These are phyloP conservation scores for Gossypium herbaceum DNA, from an alignment of 345 rosid genomes.

Conservation along the genomic window DNA sequence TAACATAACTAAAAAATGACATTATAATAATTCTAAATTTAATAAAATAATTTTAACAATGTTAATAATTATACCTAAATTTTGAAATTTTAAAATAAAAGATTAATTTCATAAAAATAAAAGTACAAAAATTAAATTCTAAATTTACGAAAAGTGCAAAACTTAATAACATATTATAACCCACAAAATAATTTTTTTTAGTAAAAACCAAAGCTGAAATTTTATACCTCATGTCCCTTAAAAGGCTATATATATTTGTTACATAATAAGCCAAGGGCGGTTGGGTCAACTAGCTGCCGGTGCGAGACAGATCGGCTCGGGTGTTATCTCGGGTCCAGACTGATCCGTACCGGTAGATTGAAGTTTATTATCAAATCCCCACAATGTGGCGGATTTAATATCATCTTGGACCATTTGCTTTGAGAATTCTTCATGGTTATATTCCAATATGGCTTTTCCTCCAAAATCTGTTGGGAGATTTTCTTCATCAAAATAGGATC, in stretches of 20 bases:
- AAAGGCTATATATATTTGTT: neutral
- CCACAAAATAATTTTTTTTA: no score
- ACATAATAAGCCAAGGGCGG: neutral
- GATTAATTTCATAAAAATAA: no score
- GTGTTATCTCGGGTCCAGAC: constrained; percentile 50
- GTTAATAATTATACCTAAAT: accelerated
- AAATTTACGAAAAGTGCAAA: no score
- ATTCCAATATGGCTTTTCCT: constrained; percentile 64
- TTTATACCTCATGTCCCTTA: neutral
- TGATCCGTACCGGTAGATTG: constrained; percentile 30
- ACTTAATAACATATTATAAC: no score
- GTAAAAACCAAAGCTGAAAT: neutral
- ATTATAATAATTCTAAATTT: no score
- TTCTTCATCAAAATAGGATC: constrained; percentile 64
- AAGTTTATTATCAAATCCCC: constrained; percentile 53
- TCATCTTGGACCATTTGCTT: constrained; percentile 76
- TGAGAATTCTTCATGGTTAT: constrained; percentile 83
- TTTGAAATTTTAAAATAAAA: no score
- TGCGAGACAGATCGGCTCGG: constrained; percentile 43
- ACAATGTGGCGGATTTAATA: constrained; percentile 50
- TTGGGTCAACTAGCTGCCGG: constrained; percentile 33
- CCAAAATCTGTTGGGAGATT: constrained; percentile 82
- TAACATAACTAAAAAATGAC: no score
- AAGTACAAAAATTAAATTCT: no score
- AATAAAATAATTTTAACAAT: no score